Conservation (phyloP, 1,284 basidiomycete species). For the Gomphus sp. region DNA sequence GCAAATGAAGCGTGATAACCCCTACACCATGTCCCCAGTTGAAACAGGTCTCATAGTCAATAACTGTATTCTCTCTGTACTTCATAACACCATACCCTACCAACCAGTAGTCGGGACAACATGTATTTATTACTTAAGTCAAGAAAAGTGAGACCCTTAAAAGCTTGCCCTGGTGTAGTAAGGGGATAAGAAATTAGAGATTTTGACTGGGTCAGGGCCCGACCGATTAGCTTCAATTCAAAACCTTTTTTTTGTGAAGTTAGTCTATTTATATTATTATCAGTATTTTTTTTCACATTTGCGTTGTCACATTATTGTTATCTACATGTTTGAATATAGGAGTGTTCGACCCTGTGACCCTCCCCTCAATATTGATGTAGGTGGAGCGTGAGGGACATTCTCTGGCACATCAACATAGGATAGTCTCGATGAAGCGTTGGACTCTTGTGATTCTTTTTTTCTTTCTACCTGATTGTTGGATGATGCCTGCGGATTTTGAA, state of each 20-base stretch:
- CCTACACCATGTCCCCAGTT: constrained; percentile 11
- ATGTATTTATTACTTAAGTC: too few species aligned
- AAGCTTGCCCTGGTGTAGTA: too few species aligned
- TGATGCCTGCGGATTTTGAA: background rate
- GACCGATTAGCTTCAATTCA: too few species aligned
- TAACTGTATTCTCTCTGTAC: background rate
- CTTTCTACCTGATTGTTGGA: background rate
- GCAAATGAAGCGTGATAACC: constrained; percentile 13
- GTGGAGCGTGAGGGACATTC: background rate
- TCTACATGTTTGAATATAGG: background rate
- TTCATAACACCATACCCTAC: too few species aligned
- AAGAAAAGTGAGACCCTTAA: too few species aligned
- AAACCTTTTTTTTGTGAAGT: too few species aligned
- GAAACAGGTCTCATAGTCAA: background rate
- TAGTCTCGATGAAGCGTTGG: background rate
- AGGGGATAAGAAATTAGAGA: too few species aligned
- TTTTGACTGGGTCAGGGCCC: too few species aligned
- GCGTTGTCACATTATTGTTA: too few species aligned
- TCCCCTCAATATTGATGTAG: background rate
- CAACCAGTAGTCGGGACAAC: too few species aligned
- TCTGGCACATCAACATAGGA: background rate
- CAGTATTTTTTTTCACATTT: too few species aligned
- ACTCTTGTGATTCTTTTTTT: background rate
- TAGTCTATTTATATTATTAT: too few species aligned
- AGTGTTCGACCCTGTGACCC: background rate